Percentiles rank a stretch among this genome's conserved stretches.
Conservation (phyloP, 306 rosid genomes). For the Biancaea sappan region DNA sequence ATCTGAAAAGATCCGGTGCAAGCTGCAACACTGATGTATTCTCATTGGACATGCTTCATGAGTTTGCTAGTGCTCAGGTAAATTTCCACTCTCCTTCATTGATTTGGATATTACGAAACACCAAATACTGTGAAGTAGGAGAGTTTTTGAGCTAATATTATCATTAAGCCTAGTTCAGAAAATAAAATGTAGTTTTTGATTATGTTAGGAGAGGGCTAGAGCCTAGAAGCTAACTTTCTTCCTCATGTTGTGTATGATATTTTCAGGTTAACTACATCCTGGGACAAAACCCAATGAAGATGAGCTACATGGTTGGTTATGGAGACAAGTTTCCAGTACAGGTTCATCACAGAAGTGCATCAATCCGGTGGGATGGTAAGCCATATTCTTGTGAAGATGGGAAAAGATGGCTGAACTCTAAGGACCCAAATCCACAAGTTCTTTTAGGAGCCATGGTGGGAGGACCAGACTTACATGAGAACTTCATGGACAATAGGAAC, state of each 20-base stretch:
- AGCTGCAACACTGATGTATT: conserved; percentile 46
- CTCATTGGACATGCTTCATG: conserved; percentile 52
- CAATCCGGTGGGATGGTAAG: conserved; percentile 69
- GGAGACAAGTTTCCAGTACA: conserved; percentile 66
- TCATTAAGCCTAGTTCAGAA: too few species aligned
- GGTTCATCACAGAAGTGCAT: conserved; percentile 83
- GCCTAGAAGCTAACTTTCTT: conserved; percentile 14
- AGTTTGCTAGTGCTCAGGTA: conserved; percentile 68
- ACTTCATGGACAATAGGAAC: conserved; percentile 62
- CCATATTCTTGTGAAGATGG: conserved; percentile 51
- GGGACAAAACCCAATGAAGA: conserved; percentile 80
- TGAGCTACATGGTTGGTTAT: conserved; percentile 77
- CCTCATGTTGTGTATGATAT: neutral
- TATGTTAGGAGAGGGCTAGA: too few species aligned
- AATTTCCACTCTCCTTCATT: conserved; percentile 26
- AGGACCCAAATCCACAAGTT: conserved; percentile 62
- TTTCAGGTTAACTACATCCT: conserved; percentile 69
- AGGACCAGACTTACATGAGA: conserved; percentile 63
- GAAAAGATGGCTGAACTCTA: conserved; percentile 57
- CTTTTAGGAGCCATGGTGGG: conserved; percentile 85
- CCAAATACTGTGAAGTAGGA: too few species aligned
- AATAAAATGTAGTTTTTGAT: too few species aligned
- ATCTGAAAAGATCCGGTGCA: conserved; percentile 45
- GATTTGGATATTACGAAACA: too few species aligned
- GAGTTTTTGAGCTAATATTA: too few species aligned